A percentile compares a stretch with the other conserved stretches of the same genome.
phyloP scores from a whole-genome alignment of 352 stramenopile species.

The Vaucheria bursata region DNA sequence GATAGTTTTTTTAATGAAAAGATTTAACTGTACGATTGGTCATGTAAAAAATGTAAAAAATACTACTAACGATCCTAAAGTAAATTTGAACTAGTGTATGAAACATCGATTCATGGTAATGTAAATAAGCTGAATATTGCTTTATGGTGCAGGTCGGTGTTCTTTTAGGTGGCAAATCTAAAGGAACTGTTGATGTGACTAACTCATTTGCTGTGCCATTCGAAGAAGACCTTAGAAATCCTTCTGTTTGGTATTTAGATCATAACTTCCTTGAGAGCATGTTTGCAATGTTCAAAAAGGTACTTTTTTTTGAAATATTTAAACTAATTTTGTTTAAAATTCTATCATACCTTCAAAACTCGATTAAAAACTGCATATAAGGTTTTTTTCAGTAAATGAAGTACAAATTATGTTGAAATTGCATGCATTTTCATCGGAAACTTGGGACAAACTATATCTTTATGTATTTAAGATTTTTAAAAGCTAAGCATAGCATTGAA shows the following conservation, averaged over 20 bases:
- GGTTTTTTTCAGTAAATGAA: neutral
- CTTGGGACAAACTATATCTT: too few species aligned
- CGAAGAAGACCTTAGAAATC: constrained; percentile 94
- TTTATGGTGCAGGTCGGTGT: constrained; percentile 73
- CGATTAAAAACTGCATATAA: neutral
- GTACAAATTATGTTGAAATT: too few species aligned
- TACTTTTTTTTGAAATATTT: too few species aligned
- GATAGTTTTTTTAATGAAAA: too few species aligned
- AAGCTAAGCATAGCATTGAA: too few species aligned
- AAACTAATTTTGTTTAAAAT: constrained; percentile 16
- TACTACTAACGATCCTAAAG: too few species aligned
- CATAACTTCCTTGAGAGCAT: constrained; percentile 95
- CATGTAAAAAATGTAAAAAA: too few species aligned
- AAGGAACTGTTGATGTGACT: constrained; percentile 83
- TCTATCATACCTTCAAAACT: neutral
- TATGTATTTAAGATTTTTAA: neutral
- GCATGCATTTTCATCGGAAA: too few species aligned
- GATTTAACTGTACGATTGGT: too few species aligned
- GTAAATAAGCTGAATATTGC: too few species aligned
- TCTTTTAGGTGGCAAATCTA: constrained; percentile 84
- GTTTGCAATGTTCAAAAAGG: constrained; percentile 46
- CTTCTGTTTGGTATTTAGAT: constrained; percentile 96
- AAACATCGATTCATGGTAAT: too few species aligned
- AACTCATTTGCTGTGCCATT: constrained; percentile 78
- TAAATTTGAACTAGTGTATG: too few species aligned